Conservation (phyloP, 352 stramenopile genomes). For the Pythium coloratum region DNA sequence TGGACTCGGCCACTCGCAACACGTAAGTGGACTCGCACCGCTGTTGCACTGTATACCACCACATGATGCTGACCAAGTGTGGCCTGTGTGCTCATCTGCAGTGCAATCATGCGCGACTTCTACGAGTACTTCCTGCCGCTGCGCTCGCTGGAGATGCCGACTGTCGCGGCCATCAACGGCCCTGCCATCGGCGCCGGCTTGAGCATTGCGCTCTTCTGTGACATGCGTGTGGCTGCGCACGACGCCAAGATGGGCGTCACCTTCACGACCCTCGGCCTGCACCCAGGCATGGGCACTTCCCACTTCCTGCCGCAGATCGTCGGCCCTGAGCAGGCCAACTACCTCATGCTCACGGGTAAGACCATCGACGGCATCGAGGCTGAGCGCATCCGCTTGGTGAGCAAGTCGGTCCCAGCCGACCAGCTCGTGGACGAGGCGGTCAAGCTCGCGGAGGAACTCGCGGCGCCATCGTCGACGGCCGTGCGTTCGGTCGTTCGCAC, state of each 20-base stretch:
- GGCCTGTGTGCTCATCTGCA: conserved; percentile 5
- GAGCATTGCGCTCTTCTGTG: conserved; percentile 84
- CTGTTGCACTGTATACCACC: neutral
- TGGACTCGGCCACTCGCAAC: conserved; percentile 79
- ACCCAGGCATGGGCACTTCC: conserved; percentile 83
- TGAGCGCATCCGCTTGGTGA: conserved; percentile 47
- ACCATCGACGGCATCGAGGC: conserved; percentile 66
- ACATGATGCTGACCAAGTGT: neutral
- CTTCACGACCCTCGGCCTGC: conserved; percentile 84
- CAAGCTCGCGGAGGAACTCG: conserved; percentile 61
- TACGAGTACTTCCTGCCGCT: conserved; percentile 79
- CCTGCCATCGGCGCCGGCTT: conserved; percentile 71
- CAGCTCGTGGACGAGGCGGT: conserved; percentile 54
- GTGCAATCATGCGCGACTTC: conserved; percentile 81
- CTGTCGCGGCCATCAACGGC: conserved; percentile 86
- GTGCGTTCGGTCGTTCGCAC: conserved; percentile 64
- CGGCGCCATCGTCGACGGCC: conserved; percentile 58
- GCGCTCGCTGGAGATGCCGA: conserved; percentile 70
- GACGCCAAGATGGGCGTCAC: conserved; percentile 86
- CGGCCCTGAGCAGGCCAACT: conserved; percentile 55
- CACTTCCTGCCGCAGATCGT: conserved; percentile 80
- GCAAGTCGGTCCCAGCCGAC: conserved; percentile 48
- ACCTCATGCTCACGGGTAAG: conserved; percentile 79
- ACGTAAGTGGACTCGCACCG: conserved; percentile 28
- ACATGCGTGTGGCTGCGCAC: conserved; percentile 67